Conservation (phyloP, 306 rosid genomes). For the Phaseolus lunatus region DNA sequence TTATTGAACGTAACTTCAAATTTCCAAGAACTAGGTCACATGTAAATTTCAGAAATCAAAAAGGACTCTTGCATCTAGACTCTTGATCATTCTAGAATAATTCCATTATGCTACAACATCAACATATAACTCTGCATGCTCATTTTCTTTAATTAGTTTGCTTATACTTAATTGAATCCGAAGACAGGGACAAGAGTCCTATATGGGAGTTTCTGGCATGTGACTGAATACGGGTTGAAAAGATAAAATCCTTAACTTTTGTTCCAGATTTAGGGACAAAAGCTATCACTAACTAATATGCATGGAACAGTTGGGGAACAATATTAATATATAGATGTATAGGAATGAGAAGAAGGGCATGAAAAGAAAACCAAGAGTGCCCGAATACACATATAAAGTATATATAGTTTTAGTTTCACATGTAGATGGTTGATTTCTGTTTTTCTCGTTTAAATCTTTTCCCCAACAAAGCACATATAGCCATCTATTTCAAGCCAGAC, state of each 20-base stretch:
- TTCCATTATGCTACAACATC: neutral
- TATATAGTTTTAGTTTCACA: slow-evolving; percentile 28
- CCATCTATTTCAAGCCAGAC: slow-evolving; percentile 55
- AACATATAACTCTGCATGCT: neutral
- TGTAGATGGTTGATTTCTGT: slow-evolving; percentile 6
- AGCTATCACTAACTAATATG: slow-evolving; percentile 41
- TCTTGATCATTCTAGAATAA: neutral
- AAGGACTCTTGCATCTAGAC: neutral
- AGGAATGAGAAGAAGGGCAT: neutral
- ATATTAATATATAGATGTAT: slow-evolving; percentile 30
- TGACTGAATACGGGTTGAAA: slow-evolving; percentile 32
- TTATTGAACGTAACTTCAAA: neutral
- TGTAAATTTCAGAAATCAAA: neutral
- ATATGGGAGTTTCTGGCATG: slow-evolving; percentile 38
- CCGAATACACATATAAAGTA: slow-evolving; percentile 19
- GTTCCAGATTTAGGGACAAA: slow-evolving; percentile 43
- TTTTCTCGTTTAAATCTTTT: slow-evolving; percentile 15
- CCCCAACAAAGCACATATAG: slow-evolving; percentile 25
- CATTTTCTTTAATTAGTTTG: neutral
- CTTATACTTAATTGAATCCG: neutral
- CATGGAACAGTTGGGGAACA: slow-evolving; percentile 52
- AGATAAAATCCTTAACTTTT: slow-evolving; percentile 5
- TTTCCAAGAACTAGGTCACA: neutral
- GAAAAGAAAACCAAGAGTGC: slow-evolving; percentile 24
- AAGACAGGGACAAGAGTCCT: slow-evolving; percentile 23